A percentile compares a stretch with the other conserved stretches of the same genome.
These are phyloP conservation scores for Thielaviopsis punctulata DNA, from an alignment of 2,329 filamentous ascomycete genomes.

Conservation along the genomic window DNA sequence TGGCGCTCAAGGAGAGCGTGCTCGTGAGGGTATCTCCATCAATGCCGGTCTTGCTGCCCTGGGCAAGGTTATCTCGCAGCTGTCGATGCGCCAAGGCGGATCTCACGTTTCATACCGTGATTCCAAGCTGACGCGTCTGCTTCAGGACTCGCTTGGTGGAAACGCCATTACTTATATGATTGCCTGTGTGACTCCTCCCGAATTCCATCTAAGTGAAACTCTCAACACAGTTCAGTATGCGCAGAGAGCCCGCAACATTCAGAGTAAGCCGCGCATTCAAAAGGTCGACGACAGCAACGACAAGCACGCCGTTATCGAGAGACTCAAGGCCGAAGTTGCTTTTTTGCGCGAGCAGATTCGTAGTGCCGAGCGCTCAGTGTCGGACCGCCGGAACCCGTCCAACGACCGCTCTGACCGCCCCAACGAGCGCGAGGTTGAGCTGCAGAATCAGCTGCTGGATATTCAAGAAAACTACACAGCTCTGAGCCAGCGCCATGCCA, in stretches of 20 bases:
- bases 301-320: constrained; percentile 84
- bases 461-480: constrained; percentile 87
- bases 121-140: constrained; percentile 83
- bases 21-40: constrained; percentile 93
- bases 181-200: constrained; percentile 88
- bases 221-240: constrained; percentile 96
- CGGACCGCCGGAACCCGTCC: constrained; percentile 35
- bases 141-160: constrained; percentile 91
- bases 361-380: constrained; percentile 51
- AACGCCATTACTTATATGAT: constrained; percentile 99
- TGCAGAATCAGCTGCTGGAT: constrained; percentile 88
- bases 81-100: constrained; percentile 74
- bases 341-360: constrained; percentile 90
- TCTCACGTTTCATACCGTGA: constrained; percentile 95
- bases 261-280: constrained; percentile 94
- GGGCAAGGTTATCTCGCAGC: constrained; percentile 94
- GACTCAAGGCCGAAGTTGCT: constrained; percentile 80
- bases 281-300: constrained; percentile 72
- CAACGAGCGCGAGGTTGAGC: constrained; percentile 69
- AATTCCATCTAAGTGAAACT: constrained; percentile 95
- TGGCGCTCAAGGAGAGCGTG: constrained; percentile 81
- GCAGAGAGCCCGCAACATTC: constrained; percentile 85
- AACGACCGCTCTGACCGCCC: constrained; percentile 61
- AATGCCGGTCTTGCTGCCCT: constrained; percentile 88
- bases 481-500: constrained; percentile 84